A percentile compares a stretch with the other conserved stretches of the same genome.
Conservation (phyloP, 768 basidiomycete species). For the Mycena metata region DNA sequence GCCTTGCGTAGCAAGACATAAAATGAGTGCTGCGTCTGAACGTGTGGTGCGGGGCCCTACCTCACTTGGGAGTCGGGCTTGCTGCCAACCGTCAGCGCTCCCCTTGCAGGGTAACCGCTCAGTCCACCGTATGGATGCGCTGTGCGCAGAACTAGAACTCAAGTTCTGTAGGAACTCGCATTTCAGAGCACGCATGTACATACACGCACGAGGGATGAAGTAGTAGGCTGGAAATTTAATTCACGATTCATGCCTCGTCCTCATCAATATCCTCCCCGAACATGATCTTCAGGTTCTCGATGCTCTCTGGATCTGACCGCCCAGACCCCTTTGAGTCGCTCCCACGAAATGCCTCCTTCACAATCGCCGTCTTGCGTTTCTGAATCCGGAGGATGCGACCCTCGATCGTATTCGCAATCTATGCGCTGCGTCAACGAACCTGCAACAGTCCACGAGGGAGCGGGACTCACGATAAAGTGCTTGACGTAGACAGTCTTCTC, state of each 20-base stretch:
- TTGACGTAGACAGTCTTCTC: constrained; percentile 86
- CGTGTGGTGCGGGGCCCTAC: too few species aligned
- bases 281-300: constrained; percentile 88
- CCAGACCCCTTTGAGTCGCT: constrained; percentile 53
- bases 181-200: too few species aligned
- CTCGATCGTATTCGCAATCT: constrained; percentile 85
- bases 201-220: too few species aligned
- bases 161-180: too few species aligned
- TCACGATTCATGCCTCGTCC: too few species aligned
- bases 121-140: constrained; percentile 2
- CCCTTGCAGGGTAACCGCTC: neutral
- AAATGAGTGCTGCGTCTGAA: too few species aligned
- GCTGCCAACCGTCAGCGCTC: neutral
- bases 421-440: neutral
- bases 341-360: constrained; percentile 86
- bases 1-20: too few species aligned
- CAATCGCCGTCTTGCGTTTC: constrained; percentile 87
- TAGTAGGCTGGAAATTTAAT: too few species aligned
- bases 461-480: constrained; percentile 81
- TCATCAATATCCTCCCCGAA: constrained; percentile 62
- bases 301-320: constrained; percentile 73
- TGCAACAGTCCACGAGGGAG: neutral
- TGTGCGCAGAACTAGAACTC: too few species aligned
- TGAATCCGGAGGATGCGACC: constrained; percentile 86
- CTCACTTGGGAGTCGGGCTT: too few species aligned